Conservation (phyloP, 306 rosid genomes). For the Casuarina equisetifolia region DNA sequence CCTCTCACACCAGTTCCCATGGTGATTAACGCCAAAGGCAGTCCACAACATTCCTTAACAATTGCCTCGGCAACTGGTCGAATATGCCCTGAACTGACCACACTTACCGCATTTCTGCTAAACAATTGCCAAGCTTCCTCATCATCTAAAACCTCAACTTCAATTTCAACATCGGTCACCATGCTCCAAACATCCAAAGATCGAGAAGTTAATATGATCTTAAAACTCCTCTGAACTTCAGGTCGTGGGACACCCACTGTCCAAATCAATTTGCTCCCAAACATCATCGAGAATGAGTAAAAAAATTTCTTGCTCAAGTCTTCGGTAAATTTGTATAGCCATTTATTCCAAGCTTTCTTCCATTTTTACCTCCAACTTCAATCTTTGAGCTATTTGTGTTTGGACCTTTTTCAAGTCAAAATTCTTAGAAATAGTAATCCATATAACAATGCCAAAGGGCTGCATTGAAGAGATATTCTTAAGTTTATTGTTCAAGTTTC, state of each 20-base stretch:
- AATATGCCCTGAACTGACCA: neutral
- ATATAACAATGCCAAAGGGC: no score
- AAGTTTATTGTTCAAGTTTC: no score
- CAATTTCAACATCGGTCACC: neutral
- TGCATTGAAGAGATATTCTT: no score
- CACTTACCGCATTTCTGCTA: slow-evolving; percentile 13
- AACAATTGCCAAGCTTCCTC: slow-evolving; percentile 28
- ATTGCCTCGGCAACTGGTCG: slow-evolving; percentile 17
- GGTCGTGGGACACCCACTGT: slow-evolving; percentile 19
- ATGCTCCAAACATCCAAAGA: slow-evolving; percentile 16
- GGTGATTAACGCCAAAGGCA: slow-evolving; percentile 17
- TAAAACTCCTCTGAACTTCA: slow-evolving; percentile 17
- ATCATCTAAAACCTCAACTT: slow-evolving; percentile 16
- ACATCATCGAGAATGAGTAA: slow-evolving; percentile 22
- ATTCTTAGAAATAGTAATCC: neutral
- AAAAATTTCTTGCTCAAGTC: slow-evolving; percentile 1
- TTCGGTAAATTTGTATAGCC: neutral
- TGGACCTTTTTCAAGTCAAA: slow-evolving; percentile 5
- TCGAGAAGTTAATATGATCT: slow-evolving; percentile 25
- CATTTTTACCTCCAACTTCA: slow-evolving; percentile 1
- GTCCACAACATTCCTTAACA: slow-evolving; percentile 20
- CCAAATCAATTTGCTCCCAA: slow-evolving; percentile 27
- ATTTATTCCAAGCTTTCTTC: neutral
- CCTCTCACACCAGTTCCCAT: slow-evolving; percentile 22
- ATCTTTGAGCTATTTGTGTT: slow-evolving; percentile 7